Base-by-base conservation (phyloP, 2,329 filamentous ascomycete species). In the Aspergillus jensenii region DNA sequence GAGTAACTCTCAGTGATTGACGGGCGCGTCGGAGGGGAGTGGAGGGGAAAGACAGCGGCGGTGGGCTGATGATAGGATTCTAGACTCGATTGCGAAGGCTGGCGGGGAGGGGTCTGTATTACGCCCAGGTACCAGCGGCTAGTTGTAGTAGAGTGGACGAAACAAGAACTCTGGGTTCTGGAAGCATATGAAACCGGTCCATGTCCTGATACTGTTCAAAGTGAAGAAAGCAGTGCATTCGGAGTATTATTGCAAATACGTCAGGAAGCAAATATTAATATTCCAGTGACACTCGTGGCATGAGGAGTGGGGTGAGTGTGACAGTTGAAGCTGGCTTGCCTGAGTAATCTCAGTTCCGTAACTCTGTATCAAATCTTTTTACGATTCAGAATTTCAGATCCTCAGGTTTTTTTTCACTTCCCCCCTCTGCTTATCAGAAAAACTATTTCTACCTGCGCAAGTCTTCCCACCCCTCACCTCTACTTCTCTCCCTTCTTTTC, bases 401-500 rank as follows among this genome's bases (percentile, higher is more conserved):
- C 44, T 45, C 48, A 48, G 54, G 39, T 56, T 56, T 58, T 61
- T 60, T 55, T 56, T 44, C 37, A 27, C 44, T 52, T 51, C 37
- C 35, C 47, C 55, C 55, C 43, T 50, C 49, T 57, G 52, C 60
- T 67, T 64, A 64, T 61, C 58, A 59, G 56, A 59, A 45, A 40
- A 50, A 55, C 57, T 62, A 60, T 63, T 63, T 60, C 62, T 63
- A 60, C 56, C 51, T 57, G 58, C 59, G 52, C 45, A 41, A 56
- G 56, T 59, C 63, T 59, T 44, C 55, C 57, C 50, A 56, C 59
- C 52, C 61, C 63, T 65, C 59, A 59, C 60, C 50, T 58, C 43
- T 65, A 59, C 60, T 47, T 40, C 17, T 44, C 59, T 45, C 35
- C 62, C 58, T 56, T 52, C 27, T 39, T 59, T 48, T 43, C 55